These are phyloP conservation scores for Poteriospumella lacustris DNA, from an alignment of 108 stramenopile species.

Conservation along the genomic window DNA sequence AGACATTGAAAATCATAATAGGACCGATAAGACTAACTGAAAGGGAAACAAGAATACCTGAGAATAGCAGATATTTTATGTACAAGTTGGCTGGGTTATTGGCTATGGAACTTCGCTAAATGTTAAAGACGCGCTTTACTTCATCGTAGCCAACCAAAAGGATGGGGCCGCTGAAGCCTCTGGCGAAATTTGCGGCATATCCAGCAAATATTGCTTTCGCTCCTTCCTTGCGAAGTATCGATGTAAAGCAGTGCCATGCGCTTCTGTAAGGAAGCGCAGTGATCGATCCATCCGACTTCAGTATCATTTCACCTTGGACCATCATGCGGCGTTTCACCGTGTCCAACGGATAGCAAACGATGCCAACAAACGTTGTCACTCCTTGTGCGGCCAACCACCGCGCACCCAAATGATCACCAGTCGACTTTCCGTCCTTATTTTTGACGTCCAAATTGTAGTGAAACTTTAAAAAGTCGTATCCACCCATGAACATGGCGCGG, in stretches of 20 bases:
- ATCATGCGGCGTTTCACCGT: neutral
- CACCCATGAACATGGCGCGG: neutral
- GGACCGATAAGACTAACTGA: too few relatives aligned
- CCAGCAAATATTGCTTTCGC: neutral
- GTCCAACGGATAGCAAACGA: slow-evolving; percentile 3
- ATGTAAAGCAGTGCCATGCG: neutral
- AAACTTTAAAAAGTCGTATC: neutral
- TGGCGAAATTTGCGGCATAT: neutral
- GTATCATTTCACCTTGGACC: neutral
- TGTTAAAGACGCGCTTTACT: neutral
- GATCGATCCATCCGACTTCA: neutral
- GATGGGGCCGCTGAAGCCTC: neutral
- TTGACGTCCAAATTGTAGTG: neutral
- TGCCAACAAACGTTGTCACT: neutral
- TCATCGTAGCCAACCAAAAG: slow-evolving; percentile 14
- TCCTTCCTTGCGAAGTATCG: neutral
- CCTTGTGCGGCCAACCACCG: neutral
- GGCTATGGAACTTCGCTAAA: too few relatives aligned
- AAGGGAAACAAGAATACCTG: too few relatives aligned
- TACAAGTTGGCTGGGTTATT: too few relatives aligned
- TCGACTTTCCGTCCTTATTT: too few relatives aligned
- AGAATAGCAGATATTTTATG: too few relatives aligned
- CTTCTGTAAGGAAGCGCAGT: neutral
- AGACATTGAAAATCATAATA: too few relatives aligned
- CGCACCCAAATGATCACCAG: neutral